Base-by-base conservation (phyloP, 768 basidiomycete species). In the Auriculariales sp. region DNA sequence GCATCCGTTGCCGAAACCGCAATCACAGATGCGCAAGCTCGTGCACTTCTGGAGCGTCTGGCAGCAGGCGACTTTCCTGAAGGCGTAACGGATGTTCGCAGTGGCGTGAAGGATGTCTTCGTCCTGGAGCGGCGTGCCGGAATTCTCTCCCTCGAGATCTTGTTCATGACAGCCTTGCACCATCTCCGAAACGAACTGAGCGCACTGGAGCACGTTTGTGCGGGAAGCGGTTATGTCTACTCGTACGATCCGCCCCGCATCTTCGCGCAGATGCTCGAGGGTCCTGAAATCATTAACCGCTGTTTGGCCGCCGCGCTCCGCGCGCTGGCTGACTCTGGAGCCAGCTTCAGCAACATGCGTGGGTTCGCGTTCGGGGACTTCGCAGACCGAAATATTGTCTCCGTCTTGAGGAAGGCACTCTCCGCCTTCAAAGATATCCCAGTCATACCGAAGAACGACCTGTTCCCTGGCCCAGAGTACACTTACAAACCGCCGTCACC, bases 211-310 rank as follows among this genome's bases (percentile, higher is more conserved):
- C 10, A 3, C 3, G 14, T 49, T 28, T 49, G 39, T 35, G 22
- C 42, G 6, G 19, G 10, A 1, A 25, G 47, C 14, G 57, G 57
- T 11, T 58, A 58, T 46, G 48, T 49, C 30, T 58, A 54, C 52
- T 56, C 57, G 15, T 51, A 31, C 47, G 52, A 54, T n/a, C 57
- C 57, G 2, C 55, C 57, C 3, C 29, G 51, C 6, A 58, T 58
- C 53, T 58, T 58, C 24, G 55, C 57, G 7, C 39, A 36, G 11
- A 50, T 33, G 6, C 28, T 58, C 30, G 39, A 25, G 22, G 27
- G 33, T 9, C 27, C 53, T 1, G 44, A 30, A 3, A 12, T 58
- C 4, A 39, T 53, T 29, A 54, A 52, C 24, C 49, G 52, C 2
- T 50, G 56, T 28, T 28, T 44, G 36, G 17, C 19, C 27, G 42